phyloP scores from a whole-genome alignment of 1,284 basidiomycete species.

The Microbotryum intermedium region DNA sequence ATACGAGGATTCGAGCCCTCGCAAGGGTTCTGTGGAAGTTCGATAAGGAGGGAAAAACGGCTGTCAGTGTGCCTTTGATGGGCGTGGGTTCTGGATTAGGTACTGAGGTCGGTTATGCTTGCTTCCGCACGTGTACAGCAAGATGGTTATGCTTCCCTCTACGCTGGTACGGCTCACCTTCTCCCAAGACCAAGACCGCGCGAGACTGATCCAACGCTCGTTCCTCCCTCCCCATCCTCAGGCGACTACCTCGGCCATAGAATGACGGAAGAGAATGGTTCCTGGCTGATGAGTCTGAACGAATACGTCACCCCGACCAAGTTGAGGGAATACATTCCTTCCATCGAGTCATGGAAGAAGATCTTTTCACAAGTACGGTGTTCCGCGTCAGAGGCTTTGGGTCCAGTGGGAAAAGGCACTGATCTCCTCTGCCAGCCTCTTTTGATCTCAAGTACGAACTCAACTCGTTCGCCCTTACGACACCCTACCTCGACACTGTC shows the following conservation, averaged over 20 bases:
- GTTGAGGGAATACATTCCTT: background rate
- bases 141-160: slow-evolving; percentile 57
- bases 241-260: too few relatives aligned
- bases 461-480: slow-evolving; percentile 78
- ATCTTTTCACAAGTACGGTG: too few relatives aligned
- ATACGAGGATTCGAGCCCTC: slow-evolving; percentile 57
- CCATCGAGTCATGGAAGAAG: too few relatives aligned
- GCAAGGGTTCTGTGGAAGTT: slow-evolving; percentile 59
- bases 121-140: slow-evolving; percentile 48
- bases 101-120: slow-evolving; percentile 3
- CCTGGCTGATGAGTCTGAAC: slow-evolving; percentile 42
- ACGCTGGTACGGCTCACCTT: slow-evolving; percentile 56
- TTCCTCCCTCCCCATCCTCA: slow-evolving; percentile 39
- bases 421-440: slow-evolving; percentile 36
- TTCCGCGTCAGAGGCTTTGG: too few relatives aligned
- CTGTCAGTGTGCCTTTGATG: background rate
- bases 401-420: slow-evolving; percentile 55
- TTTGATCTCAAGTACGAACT: slow-evolving; percentile 58
- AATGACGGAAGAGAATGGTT: too few relatives aligned
- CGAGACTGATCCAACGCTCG: background rate
- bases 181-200: background rate
- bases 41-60: slow-evolving; percentile 49
- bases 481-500: slow-evolving; percentile 62
- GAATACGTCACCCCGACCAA: background rate
- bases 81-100: background rate